These are phyloP conservation scores for Hypoxylon trugodes DNA, from an alignment of 495 filamentous ascomycete genomes.

Conservation along the genomic window DNA sequence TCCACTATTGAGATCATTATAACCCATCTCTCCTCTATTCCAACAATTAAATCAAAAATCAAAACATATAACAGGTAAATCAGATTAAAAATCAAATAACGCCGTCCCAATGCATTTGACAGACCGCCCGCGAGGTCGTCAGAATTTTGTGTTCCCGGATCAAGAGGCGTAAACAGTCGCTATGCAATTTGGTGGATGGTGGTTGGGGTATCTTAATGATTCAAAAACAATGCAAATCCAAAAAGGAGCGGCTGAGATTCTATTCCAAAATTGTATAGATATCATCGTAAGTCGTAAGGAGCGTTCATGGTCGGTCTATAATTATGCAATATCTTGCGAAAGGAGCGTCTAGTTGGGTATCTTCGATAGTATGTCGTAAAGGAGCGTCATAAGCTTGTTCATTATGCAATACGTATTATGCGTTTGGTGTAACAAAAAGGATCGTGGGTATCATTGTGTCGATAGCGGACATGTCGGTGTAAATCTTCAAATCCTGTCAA, in stretches of 20 bases:
- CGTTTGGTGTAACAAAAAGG: slow-evolving; percentile 50
- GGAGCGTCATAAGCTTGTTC: slow-evolving; percentile 55
- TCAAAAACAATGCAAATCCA: slow-evolving; percentile 44
- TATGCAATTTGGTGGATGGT: slow-evolving; percentile 61
- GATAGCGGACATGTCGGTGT: slow-evolving; percentile 49
- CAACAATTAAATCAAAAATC: slow-evolving; percentile 19
- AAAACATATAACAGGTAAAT: slow-evolving; percentile 14
- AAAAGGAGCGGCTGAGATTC: slow-evolving; percentile 47
- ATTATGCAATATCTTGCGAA: slow-evolving; percentile 47
- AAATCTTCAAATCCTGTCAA: slow-evolving; percentile 50
- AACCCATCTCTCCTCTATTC: slow-evolving; percentile 27
- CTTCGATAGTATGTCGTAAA: slow-evolving; percentile 49
- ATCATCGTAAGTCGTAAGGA: slow-evolving; percentile 49
- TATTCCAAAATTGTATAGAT: slow-evolving; percentile 43
- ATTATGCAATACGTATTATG: slow-evolving; percentile 53
- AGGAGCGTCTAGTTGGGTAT: slow-evolving; percentile 59
- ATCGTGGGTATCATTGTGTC: slow-evolving; percentile 56
- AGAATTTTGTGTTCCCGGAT: slow-evolving; percentile 37
- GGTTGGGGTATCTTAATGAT: slow-evolving; percentile 44
- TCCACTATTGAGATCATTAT: slow-evolving; percentile 8
- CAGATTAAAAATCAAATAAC: slow-evolving; percentile 36
- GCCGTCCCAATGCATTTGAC: slow-evolving; percentile 46
- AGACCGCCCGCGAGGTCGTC: slow-evolving; percentile 42
- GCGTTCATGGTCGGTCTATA: slow-evolving; percentile 53
- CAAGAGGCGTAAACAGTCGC: slow-evolving; percentile 56